Percentiles rank a stretch among this genome's conserved stretches.
phyloP scores from a whole-genome alignment of 352 stramenopile genomes.

The Phytophthora hibernalis region DNA sequence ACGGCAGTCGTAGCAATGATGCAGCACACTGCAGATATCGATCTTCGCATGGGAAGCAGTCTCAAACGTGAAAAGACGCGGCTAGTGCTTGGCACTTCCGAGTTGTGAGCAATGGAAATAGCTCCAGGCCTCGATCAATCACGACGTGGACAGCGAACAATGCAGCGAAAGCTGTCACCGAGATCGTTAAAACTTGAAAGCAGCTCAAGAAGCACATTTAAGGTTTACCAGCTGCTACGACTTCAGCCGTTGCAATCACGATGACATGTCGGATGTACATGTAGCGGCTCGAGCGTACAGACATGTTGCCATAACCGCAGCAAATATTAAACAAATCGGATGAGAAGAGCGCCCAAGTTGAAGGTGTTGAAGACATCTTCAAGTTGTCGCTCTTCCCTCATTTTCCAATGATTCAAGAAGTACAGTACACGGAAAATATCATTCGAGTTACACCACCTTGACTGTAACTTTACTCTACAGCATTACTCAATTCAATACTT shows the following conservation, averaged over 20 bases:
- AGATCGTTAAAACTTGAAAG: background rate
- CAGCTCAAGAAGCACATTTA: constrained; percentile 12
- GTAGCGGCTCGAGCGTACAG: too few species aligned
- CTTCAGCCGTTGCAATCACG: constrained; percentile 30
- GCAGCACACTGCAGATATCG: background rate
- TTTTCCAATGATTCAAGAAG: constrained; percentile 26
- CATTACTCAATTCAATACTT: too few species aligned
- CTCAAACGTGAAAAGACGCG: too few species aligned
- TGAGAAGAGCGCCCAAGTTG: constrained; percentile 10
- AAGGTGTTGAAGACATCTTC: too few species aligned
- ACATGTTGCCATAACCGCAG: too few species aligned
- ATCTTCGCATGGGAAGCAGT: too few species aligned
- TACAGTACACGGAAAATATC: constrained; percentile 50
- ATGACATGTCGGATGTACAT: too few species aligned
- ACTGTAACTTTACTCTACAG: too few species aligned
- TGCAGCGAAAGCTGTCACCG: constrained; percentile 3
- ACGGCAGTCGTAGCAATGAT: background rate
- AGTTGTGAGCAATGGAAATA: constrained; percentile 2
- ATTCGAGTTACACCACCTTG: constrained; percentile 21
- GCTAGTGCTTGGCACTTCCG: background rate
- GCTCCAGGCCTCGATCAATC: background rate
- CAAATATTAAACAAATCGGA: too few species aligned
- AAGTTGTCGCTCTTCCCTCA: background rate
- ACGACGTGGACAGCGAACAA: background rate
- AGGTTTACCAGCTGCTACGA: constrained; percentile 4